Conservation (phyloP, 352 stramenopile species). For the Pythium myriotylum region DNA sequence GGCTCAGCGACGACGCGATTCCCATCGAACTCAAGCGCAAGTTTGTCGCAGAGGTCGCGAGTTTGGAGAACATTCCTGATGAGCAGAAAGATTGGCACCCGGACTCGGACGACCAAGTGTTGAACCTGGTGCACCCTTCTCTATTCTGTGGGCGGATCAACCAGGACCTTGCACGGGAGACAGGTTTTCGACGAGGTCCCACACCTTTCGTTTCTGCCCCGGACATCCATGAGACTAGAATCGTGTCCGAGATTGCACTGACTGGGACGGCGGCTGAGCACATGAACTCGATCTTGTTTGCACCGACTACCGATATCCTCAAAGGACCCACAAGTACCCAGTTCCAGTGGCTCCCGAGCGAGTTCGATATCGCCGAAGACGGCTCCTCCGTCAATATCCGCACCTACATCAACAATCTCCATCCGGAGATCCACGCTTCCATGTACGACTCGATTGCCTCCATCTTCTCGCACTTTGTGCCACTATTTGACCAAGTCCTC, state of each 20-base stretch:
- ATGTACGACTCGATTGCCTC: conserved; percentile 26
- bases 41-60: conserved; percentile 29
- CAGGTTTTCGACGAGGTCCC: no score
- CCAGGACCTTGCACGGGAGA: conserved; percentile 23
- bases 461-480: conserved; percentile 30
- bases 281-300: background rate
- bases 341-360: conserved; percentile 30
- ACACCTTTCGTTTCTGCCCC: no score
- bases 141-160: conserved; percentile 54
- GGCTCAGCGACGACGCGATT: conserved; percentile 34
- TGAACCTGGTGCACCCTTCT: conserved; percentile 20
- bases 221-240: conserved; percentile 12
- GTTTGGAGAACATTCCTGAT: conserved; percentile 40
- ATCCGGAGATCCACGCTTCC: conserved; percentile 14
- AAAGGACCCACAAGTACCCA: conserved; percentile 17
- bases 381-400: background rate
- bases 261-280: background rate
- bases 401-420: conserved; percentile 34
- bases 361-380: conserved; percentile 5
- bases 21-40: conserved; percentile 20
- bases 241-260: no score
- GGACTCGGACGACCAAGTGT: no score
- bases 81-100: conserved; percentile 25
- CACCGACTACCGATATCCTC: conserved; percentile 2
- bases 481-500: conserved; percentile 32